phyloP scores from a whole-genome alignment of 768 basidiomycete genomes.

The Mycena sanguinolenta region DNA sequence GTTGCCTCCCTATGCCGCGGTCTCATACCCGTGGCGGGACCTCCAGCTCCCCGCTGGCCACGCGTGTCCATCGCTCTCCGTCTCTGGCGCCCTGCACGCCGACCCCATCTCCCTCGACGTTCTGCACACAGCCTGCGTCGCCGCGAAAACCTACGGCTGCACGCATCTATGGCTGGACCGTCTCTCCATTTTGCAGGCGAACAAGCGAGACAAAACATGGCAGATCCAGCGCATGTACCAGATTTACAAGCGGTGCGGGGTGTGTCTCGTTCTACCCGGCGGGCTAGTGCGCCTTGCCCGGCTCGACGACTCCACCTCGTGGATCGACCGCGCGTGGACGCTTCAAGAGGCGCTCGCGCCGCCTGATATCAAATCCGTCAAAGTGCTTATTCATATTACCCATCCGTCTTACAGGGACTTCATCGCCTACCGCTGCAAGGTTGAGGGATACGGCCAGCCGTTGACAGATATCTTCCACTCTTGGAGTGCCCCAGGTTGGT shows the following conservation, averaged over 20 bases:
- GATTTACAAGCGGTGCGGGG: background rate
- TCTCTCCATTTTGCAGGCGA: background rate
- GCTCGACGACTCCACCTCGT: background rate
- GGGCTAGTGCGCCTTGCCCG: too few relatives aligned
- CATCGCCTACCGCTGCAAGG: background rate
- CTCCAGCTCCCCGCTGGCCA: background rate
- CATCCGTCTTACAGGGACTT: background rate
- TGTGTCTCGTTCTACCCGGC: background rate
- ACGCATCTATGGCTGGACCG: background rate
- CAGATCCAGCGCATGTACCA: background rate
- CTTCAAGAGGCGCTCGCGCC: background rate
- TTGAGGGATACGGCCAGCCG: background rate
- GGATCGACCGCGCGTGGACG: constrained; percentile 3
- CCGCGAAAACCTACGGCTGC: background rate
- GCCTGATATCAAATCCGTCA: background rate
- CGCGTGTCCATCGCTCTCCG: background rate
- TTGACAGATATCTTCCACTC: background rate
- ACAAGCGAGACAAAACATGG: background rate
- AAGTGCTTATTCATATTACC: background rate
- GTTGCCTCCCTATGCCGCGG: background rate
- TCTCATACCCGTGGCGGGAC: background rate
- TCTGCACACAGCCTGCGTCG: background rate
- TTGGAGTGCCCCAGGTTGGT: background rate
- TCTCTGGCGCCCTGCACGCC: background rate
- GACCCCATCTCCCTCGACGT: background rate